Percentiles rank a stretch among this genome's conserved stretches.
phyloP scores from a whole-genome alignment of 2,329 filamentous ascomycete genomes.

The Volutella citrinella region DNA sequence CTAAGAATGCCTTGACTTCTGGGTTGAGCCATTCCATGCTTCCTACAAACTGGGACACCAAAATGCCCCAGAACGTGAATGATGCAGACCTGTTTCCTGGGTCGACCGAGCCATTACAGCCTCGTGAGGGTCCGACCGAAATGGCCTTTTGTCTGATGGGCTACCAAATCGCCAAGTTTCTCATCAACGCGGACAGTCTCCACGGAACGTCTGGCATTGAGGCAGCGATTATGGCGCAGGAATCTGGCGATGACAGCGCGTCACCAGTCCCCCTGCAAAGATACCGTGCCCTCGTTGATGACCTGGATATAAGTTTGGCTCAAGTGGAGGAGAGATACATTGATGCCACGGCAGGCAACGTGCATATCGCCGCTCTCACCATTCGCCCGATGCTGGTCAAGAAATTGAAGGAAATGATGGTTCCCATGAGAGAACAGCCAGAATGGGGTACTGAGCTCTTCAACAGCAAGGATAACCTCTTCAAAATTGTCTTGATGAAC shows the following conservation, averaged over 20 bases:
- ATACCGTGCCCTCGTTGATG: conserved; percentile 40
- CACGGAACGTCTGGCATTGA: conserved; percentile 47
- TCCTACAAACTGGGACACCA: conserved; percentile 54
- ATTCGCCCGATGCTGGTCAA: conserved; percentile 45
- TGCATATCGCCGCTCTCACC: conserved; percentile 49
- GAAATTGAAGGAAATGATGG: conserved; percentile 48
- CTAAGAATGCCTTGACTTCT: conserved; percentile 55
- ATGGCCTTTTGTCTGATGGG: conserved; percentile 56
- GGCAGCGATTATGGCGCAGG: conserved; percentile 45
- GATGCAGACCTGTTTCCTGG: conserved; percentile 56
- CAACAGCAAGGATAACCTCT: conserved; percentile 50
- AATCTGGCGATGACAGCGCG: conserved; percentile 28
- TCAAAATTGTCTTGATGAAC: conserved; percentile 50
- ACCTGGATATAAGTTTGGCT: conserved; percentile 40
- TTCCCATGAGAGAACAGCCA: conserved; percentile 43
- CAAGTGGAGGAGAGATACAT: conserved; percentile 49
- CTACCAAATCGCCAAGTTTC: conserved; percentile 48
- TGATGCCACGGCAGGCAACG: conserved; percentile 49
- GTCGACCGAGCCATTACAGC: conserved; percentile 47
- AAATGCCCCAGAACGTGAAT: conserved; percentile 55
- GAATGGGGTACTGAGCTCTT: conserved; percentile 50
- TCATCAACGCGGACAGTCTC: conserved; percentile 41
- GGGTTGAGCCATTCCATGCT: conserved; percentile 53
- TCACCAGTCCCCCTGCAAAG: conserved; percentile 34
- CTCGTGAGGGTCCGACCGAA: conserved; percentile 56